phyloP scores from a whole-genome alignment of 2,329 filamentous ascomycete species.

The Pseudohalonectria lignicola region DNA sequence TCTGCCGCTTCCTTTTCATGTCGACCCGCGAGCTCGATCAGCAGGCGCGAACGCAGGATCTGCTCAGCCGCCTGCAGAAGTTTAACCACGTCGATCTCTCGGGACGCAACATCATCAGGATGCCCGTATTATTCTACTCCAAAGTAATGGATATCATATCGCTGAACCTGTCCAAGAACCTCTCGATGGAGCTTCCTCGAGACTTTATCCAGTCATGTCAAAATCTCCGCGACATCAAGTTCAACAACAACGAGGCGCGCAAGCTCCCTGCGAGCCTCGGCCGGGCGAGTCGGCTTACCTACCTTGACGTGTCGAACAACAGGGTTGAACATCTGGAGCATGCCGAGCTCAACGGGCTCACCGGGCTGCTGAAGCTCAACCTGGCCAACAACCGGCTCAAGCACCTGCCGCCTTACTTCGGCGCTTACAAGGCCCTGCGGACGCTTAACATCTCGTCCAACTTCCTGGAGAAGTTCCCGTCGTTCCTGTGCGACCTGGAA shows the following conservation, averaged over 20 bases:
- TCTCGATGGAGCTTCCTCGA: slow-evolving; percentile 84
- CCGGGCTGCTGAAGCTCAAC: slow-evolving; percentile 75
- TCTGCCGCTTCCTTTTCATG: slow-evolving; percentile 91
- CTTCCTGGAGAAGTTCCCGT: slow-evolving; percentile 73
- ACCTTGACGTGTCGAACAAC: slow-evolving; percentile 92
- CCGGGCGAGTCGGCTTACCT: slow-evolving; percentile 70
- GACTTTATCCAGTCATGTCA: slow-evolving; percentile 94
- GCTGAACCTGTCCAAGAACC: slow-evolving; percentile 83
- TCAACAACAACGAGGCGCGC: slow-evolving; percentile 85
- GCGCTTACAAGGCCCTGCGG: slow-evolving; percentile 64
- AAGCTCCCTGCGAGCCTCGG: slow-evolving; percentile 76
- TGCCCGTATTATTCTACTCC: slow-evolving; percentile 87
- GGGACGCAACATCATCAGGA: slow-evolving; percentile 83
- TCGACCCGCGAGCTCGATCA: slow-evolving; percentile 80
- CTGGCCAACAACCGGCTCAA: slow-evolving; percentile 87
- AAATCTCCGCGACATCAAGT: slow-evolving; percentile 90
- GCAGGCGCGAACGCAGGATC: slow-evolving; percentile 63
- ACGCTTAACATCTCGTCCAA: slow-evolving; percentile 92
- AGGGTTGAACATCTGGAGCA: slow-evolving; percentile 77
- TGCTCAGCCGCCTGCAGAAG: slow-evolving; percentile 74
- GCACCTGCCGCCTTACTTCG: slow-evolving; percentile 71
- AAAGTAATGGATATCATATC: slow-evolving; percentile 89
- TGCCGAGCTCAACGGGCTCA: slow-evolving; percentile 66
- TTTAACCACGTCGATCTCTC: slow-evolving; percentile 90
- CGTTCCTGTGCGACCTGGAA: slow-evolving; percentile 71